These are phyloP conservation scores for Syzygium grande DNA, from an alignment of 345 rosid genomes.

Conservation along the genomic window DNA sequence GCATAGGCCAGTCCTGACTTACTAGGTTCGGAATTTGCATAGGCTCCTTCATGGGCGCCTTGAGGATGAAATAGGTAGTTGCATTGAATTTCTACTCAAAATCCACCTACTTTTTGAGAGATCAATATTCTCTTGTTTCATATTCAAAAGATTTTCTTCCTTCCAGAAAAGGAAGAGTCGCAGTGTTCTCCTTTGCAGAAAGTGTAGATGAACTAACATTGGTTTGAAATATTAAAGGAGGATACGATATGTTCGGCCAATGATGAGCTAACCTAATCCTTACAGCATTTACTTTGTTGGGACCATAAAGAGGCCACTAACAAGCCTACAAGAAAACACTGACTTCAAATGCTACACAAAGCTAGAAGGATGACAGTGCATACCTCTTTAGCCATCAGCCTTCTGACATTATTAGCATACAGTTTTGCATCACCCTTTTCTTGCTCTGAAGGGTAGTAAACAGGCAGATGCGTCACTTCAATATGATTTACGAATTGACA, in stretches of 20 bases:
- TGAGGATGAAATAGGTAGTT: background rate
- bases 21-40: background rate
- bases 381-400: slow-evolving; percentile 90
- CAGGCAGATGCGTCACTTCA: slow-evolving; percentile 69
- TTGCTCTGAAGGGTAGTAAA: slow-evolving; percentile 82
- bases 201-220: background rate
- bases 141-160: background rate
- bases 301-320: background rate
- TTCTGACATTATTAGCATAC: slow-evolving; percentile 75
- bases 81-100: background rate
- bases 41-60: background rate
- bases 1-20: background rate
- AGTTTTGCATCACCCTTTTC: slow-evolving; percentile 89
- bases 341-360: background rate
- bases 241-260: background rate
- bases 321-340: background rate
- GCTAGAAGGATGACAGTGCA: background rate
- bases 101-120: background rate
- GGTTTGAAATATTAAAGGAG: background rate
- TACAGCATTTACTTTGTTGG: background rate
- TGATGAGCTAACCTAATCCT: background rate
- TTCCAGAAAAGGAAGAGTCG: background rate
- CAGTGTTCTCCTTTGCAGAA: background rate
- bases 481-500: slow-evolving; percentile 87
- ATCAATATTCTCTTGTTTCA: background rate